Evolutionary conservation across 1,284 basidiomycete species (phyloP), one percentile per base, ranked within the genome.

Genomic region (Cryptococcus neoformans): DNA sequence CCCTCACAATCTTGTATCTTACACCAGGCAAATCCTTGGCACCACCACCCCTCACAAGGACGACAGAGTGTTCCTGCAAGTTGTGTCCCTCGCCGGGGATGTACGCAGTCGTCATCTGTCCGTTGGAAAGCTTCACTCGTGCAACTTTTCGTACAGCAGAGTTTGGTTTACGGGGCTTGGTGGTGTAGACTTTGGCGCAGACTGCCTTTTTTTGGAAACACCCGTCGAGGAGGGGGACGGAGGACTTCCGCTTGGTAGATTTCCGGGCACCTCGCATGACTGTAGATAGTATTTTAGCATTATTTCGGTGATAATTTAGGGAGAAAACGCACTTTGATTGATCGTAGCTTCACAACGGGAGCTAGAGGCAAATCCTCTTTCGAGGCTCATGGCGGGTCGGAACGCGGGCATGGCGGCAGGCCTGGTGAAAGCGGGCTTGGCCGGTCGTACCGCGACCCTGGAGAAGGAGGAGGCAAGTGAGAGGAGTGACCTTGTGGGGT

Each of bases 1-100:
- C 96, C 73, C 96, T 85, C 11, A 99, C 88, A 59, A 98, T 81
- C 78, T 98, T 96, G 80, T 99, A 99, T 45, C 89, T 85, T 38
- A 96, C 89, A 84, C 94, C 93, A 40, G 94, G 94, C 74, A 98
- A 83, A 86, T 99, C 96, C 81, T 98, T 94, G 3, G 93, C 88
- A 79, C 93, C 85, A 7, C 96, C 96, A 11, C 96, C 96, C 69
- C 94, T 82, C 17, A 99, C 85, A 45, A 98, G 78, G 4, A 99
- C 94, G 2, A 99, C 96, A 73, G 87, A 89, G 73, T 99, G 96
- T 76, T 99, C 96, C 80, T 99, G 96, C 69, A 99, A 78, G 74
- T 97, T 98, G 77, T 99, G 95, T 1, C 96, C 96, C 73, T 99
- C 96, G 64, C 96, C 96, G 44, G 90, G 90, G 55, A 99, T 94